A percentile compares a stretch with the other conserved stretches of the same genome.
Evolutionary conservation across 2,329 filamentous ascomycete genomes (phyloP).

Genomic region (Monosporascus sp.): DNA sequence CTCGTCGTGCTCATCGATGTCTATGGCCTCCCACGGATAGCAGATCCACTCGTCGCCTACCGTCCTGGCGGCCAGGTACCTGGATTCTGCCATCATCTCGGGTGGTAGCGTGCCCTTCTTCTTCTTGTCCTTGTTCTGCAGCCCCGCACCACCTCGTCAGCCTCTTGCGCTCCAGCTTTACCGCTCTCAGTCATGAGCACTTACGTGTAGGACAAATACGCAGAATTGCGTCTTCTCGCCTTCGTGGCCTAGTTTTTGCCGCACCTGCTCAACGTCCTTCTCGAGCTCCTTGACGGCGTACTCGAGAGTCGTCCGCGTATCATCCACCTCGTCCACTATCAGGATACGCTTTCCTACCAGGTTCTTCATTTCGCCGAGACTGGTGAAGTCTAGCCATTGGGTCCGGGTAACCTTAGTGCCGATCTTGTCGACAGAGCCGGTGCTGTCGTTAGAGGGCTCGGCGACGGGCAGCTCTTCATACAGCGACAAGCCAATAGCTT

Average conservation of each 20-base stretch:
- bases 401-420: conserved; percentile 95
- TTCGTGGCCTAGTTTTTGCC: conserved; percentile 63
- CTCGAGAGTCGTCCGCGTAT: conserved; percentile 74
- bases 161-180: too few relatives aligned
- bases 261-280: conserved; percentile 84
- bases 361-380: conserved; percentile 64
- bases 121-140: conserved; percentile 88
- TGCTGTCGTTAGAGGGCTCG: conserved; percentile 44
- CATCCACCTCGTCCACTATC: conserved; percentile 83
- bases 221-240: conserved; percentile 78
- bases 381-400: conserved; percentile 90
- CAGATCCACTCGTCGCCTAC: conserved; percentile 96
- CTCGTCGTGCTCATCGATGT: conserved; percentile 88
- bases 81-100: conserved; percentile 65
- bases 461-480: conserved; percentile 73
- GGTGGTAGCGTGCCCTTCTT: conserved; percentile 86
- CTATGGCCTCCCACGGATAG: conserved; percentile 95
- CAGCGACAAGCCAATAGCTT: conserved; percentile 95
- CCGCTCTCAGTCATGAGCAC: conserved; percentile 27
- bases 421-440: conserved; percentile 61
- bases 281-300: conserved; percentile 74
- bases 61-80: conserved; percentile 82
- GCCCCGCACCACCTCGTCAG: conserved; percentile 1
- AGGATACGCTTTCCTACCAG: conserved; percentile 77
- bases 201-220: conserved; percentile 90